A percentile compares a stretch with the other conserved stretches of the same genome.
Conservation (phyloP, 1,139 yeast genomes). For the Kurtzmaniella quercitrusa region DNA sequence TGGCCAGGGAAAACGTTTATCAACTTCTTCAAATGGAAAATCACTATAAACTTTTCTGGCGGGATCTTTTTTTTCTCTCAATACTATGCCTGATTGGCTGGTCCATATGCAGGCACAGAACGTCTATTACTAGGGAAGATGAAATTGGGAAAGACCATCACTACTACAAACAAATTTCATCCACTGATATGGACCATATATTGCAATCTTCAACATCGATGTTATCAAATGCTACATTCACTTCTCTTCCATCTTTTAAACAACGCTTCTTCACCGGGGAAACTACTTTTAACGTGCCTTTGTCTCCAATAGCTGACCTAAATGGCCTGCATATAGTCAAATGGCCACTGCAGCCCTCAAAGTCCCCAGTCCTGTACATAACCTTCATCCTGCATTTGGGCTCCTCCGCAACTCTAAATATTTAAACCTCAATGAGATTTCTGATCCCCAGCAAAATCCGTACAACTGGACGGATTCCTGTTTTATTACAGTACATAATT, state of each 20-base stretch:
- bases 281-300: neutral
- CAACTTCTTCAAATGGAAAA: neutral
- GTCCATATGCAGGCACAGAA: constrained; percentile 1
- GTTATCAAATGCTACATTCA: no score
- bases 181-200: no score
- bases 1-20: no score
- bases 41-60: neutral
- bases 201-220: no score
- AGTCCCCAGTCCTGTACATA: no score
- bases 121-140: no score
- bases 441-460: neutral
- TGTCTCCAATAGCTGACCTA: neutral
- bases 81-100: constrained; percentile 6
- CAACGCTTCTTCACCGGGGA: no score
- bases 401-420: neutral
- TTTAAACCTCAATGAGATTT: constrained; percentile 1
- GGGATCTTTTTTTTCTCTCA: neutral
- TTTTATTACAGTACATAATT: constrained; percentile 3
- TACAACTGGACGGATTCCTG: neutral
- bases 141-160: no score
- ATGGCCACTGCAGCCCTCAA: no score
- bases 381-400: neutral
- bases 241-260: no score
- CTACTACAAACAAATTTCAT: no score
- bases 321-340: neutral